phyloP scores from a whole-genome alignment of 495 filamentous ascomycete species.

The Hyaloscypha finlandica region DNA sequence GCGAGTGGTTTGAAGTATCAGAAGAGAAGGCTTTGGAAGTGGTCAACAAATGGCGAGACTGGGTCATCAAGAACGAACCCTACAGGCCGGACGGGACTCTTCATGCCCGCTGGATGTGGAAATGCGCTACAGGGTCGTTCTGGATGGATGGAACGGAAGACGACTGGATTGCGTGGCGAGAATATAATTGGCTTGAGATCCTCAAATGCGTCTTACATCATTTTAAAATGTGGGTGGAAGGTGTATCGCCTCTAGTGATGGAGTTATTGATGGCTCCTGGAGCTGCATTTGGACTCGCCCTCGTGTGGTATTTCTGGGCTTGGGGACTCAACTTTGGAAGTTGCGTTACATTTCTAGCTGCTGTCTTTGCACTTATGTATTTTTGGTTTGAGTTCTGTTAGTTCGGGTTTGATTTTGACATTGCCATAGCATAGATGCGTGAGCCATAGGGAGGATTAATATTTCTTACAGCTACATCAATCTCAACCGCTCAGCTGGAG shows the following conservation, averaged over 20 bases:
- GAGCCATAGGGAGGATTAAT: too few relatives aligned
- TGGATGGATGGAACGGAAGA: neutral
- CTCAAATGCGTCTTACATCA: neutral
- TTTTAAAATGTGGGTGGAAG: neutral
- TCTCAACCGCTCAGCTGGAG: too few relatives aligned
- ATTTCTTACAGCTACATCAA: too few relatives aligned
- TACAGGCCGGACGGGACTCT: neutral
- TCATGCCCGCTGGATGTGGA: neutral
- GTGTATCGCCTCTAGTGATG: neutral
- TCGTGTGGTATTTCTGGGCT: neutral
- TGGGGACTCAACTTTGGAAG: neutral
- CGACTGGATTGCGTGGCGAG: neutral
- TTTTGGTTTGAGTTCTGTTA: neutral
- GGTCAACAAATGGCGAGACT: slow-evolving; percentile 3
- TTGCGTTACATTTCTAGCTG: neutral
- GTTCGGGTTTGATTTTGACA: neutral
- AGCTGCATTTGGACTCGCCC: neutral
- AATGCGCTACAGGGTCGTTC: neutral
- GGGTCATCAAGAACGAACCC: neutral
- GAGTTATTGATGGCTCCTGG: neutral
- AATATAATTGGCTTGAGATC: neutral
- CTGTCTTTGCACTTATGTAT: neutral
- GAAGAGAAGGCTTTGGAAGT: neutral
- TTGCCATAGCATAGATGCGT: too few relatives aligned
- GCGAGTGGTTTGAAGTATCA: slow-evolving; percentile 7